A percentile compares a stretch with the other conserved stretches of the same genome.
Evolutionary conservation across 2,329 filamentous ascomycete species (phyloP).

Genomic region (Chaetothyriales sp.): DNA sequence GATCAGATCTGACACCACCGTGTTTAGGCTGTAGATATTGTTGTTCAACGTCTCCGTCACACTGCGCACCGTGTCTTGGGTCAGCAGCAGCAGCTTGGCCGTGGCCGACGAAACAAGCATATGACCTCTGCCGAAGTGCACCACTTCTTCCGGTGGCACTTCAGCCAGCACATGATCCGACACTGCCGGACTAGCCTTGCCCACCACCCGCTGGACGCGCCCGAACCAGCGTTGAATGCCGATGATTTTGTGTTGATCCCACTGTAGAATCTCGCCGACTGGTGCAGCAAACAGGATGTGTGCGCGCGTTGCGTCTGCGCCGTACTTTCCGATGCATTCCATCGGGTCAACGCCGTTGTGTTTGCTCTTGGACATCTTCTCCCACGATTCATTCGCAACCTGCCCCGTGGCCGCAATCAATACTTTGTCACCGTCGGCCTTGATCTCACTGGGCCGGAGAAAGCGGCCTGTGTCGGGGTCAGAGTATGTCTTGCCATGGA

Average conservation of each 20-base stretch:
- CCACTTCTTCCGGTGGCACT: not conserved
- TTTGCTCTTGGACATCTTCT: constrained; percentile 95
- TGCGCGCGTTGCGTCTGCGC: constrained; percentile 69
- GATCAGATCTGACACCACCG: constrained; percentile 70
- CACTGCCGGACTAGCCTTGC: constrained; percentile 7
- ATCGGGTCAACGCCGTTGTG: constrained; percentile 80
- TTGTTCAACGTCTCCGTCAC: constrained; percentile 56
- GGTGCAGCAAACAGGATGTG: constrained; percentile 85
- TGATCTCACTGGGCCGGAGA: constrained; percentile 59
- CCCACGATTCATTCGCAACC: constrained; percentile 51
- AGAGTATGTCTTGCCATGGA: constrained; percentile 71
- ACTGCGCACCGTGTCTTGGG: constrained; percentile 53
- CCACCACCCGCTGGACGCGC: constrained; percentile 49
- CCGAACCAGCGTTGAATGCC: constrained; percentile 71
- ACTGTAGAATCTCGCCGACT: constrained; percentile 69
- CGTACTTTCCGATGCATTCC: constrained; percentile 56
- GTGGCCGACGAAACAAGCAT: constrained; percentile 24
- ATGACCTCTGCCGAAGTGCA: constrained; percentile 28
- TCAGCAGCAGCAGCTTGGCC: constrained; percentile 45
- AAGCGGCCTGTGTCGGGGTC: constrained; percentile 64
- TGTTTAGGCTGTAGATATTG: constrained; percentile 66
- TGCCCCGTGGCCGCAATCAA: constrained; percentile 49
- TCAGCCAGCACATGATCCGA: not conserved
- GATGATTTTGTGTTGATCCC: constrained; percentile 71
- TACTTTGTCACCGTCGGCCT: constrained; percentile 41